Evolutionary conservation across 441 rosid genomes (phyloP), one percentile per base, ranked within the genome.

Genomic region (Metrosideros polymorpha): DNA sequence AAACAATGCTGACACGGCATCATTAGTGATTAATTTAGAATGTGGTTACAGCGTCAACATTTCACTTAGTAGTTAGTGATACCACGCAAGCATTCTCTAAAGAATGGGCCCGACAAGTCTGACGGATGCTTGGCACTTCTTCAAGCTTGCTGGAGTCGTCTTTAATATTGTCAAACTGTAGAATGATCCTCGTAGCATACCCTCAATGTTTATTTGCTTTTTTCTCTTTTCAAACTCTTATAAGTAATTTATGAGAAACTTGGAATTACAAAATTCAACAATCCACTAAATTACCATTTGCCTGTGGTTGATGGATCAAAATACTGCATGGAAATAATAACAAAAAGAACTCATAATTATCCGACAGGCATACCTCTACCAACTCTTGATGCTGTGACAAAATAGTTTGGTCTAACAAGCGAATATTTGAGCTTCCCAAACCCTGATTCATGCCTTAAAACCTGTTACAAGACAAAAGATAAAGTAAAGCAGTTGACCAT

Each of bases 391-490:
- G 88, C 93, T 84, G 89, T 88, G 54, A 86, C 42, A 54, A 91
- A 89, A 89, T 89, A 85, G 92, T 89, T 88, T 86, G 90, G 87
- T 90, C 93, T 91, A 55, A 76, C 84, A 18, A 94, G 87, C 85
- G 92, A 91, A 90, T 86, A 90, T 87, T 86, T 92, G 42, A 91
- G 88, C 29, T 89, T 91, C 61, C 90, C 90, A 86, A 92, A 86
- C 84, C 92, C 93, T 29, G 90, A 89, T 85, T 90, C 94, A 89
- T 92, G 92, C 90, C 90, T 91, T 82, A 95, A 86, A 88, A 92
- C 94, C 98, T 96, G 91, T 71, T 22, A 39, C n/a, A 71, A 71
- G 79, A 22, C 47, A 39, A 71, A 71, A 71, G 79, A 71, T 71
- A 22, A 66, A 66, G 77, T 66, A 42, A 66, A 66, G 47, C 27